Conservation (phyloP, 106 monocot genomes). For the Dioscorea dumetorum region DNA sequence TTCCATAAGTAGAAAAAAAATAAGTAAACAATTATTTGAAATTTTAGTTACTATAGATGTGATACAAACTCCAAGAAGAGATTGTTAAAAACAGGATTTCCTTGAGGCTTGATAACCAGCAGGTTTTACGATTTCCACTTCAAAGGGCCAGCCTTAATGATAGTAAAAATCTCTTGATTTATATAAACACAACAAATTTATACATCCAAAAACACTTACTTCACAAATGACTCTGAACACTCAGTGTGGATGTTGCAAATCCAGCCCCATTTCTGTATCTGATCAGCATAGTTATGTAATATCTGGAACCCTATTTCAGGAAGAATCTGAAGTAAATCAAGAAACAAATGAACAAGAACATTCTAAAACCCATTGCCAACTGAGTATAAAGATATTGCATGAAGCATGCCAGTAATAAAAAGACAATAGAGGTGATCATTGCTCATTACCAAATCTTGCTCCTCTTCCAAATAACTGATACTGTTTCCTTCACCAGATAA, state of each 20-base stretch:
- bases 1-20: no score
- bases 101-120: no score
- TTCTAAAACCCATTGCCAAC: no score
- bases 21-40: no score
- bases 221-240: constrained; percentile 51
- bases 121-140: no score
- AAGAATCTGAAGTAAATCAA: constrained; percentile 47
- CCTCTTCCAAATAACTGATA: constrained; percentile 54
- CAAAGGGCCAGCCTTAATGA: no score
- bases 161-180: no score
- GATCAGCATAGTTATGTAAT: constrained; percentile 69
- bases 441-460: constrained; percentile 67
- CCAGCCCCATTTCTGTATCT: constrained; percentile 95
- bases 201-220: constrained; percentile 27
- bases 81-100: no score
- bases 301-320: constrained; percentile 84
- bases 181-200: neutral
- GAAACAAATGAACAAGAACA: neutral
- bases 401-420: neutral
- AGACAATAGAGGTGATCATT: neutral
- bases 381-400: neutral
- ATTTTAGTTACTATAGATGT: no score
- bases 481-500: constrained; percentile 61
- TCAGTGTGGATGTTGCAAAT: constrained; percentile 38
- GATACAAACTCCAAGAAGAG: no score